Conservation (phyloP, 768 basidiomycete species). For the Daedaleopsis nitida region DNA sequence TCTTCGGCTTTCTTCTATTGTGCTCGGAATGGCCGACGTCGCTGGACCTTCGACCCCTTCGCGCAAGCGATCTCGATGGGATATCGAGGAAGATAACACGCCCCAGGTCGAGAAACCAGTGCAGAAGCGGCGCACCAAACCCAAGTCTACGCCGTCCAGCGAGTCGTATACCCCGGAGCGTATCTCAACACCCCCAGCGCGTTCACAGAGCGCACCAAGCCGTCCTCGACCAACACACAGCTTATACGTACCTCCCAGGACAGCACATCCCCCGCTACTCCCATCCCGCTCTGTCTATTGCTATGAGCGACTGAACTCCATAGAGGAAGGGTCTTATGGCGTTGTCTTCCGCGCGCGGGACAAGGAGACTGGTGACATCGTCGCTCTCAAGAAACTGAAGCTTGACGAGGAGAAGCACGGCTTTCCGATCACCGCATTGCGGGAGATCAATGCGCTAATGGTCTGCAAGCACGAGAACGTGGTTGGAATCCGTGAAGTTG, state of each 20-base stretch:
- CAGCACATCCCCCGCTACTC: constrained; percentile 73
- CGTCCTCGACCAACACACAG: constrained; percentile 47
- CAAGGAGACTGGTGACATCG: constrained; percentile 92
- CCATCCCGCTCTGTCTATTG: constrained; percentile 93
- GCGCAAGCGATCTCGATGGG: constrained; percentile 80
- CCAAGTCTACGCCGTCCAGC: constrained; percentile 35
- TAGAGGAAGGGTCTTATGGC: constrained; percentile 98
- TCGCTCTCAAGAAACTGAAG: constrained; percentile 97
- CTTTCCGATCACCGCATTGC: constrained; percentile 94
- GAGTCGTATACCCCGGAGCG: constrained; percentile 24
- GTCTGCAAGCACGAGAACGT: constrained; percentile 93
- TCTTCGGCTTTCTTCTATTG: neutral
- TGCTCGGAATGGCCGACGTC: constrained; percentile 18
- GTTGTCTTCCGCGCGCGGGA: constrained; percentile 96
- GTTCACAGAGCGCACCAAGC: constrained; percentile 22
- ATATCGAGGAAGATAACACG: constrained; percentile 48
- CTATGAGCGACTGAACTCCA: constrained; percentile 94
- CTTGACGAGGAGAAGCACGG: constrained; percentile 98
- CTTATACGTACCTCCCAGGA: constrained; percentile 73
- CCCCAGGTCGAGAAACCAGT: constrained; percentile 39
- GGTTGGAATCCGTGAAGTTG: constrained; percentile 94
- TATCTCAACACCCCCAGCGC: constrained; percentile 16
- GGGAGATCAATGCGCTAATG: constrained; percentile 98
- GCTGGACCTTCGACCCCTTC: constrained; percentile 54
- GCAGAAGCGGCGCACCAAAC: constrained; percentile 58